Evolutionary conservation across 805 yeast species (phyloP).

Genomic region (Lachancea meyersii): DNA sequence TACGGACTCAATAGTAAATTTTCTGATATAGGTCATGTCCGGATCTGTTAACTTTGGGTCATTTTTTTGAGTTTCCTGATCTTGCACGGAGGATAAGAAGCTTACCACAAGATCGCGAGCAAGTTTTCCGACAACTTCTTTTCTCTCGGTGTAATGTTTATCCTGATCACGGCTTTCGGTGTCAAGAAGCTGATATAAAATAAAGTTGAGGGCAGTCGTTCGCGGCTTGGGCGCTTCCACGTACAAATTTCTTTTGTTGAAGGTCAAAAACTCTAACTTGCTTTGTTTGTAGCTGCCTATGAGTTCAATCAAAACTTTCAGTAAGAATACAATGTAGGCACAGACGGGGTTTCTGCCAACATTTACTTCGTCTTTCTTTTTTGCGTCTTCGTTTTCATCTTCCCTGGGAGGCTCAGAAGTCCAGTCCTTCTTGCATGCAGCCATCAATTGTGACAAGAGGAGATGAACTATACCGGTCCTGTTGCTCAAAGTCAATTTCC

Average conservation of each 20-base stretch:
- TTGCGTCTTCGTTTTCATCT: constrained; percentile 25
- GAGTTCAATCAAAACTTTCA: constrained; percentile 64
- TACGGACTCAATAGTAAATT: constrained; percentile 63
- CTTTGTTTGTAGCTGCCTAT: constrained; percentile 73
- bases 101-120: constrained; percentile 58
- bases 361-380: constrained; percentile 28
- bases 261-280: constrained; percentile 76
- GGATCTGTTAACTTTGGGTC: constrained; percentile 53
- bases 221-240: constrained; percentile 55
- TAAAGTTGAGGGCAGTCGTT: constrained; percentile 67
- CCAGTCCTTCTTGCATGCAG: constrained; percentile 39
- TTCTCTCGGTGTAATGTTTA: constrained; percentile 40
- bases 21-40: constrained; percentile 66
- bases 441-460: constrained; percentile 61
- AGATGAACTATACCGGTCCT: constrained; percentile 58
- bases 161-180: constrained; percentile 38
- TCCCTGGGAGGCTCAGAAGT: constrained; percentile 33
- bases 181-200: constrained; percentile 68
- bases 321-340: constrained; percentile 59
- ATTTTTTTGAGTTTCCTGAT: constrained; percentile 34
- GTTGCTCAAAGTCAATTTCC: constrained; percentile 11
- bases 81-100: constrained; percentile 54
- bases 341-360: constrained; percentile 50
- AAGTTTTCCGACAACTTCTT: constrained; percentile 50
- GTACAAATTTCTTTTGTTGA: constrained; percentile 48